Base-by-base conservation (phyloP, 2,329 filamentous ascomycete species). In the Sporothrix brasiliensis region DNA sequence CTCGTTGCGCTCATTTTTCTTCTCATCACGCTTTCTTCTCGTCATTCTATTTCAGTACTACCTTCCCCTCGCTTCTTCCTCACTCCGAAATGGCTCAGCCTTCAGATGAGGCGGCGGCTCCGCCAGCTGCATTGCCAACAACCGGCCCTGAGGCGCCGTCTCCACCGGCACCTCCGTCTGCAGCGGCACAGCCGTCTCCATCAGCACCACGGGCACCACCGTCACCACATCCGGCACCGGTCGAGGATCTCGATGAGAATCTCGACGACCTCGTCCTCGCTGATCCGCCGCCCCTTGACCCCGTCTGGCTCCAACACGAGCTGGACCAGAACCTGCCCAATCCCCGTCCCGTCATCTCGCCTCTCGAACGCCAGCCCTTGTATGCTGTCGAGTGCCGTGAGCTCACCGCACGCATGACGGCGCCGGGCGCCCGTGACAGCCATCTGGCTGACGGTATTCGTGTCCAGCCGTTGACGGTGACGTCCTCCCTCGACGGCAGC, bases 301-400 rank as follows among this genome's bases (percentile, higher is more conserved):
- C 78, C 21, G 78, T 75, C 56, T 85, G 83, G 82, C 70, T 82
- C 10, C 75, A 76, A 30, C 77, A 80, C 73, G 81, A 84, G 73
- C 71, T 77, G 39, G 74, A 77, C 14, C 72, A 74, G 16, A 75
- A 76, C 60, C 73, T 79, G 30, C 74, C 75, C 4, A 70, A 71
- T 5, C 56, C 70, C 27, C 76, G 77, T 47, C 75, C 75, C 6
- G 67, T 61, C 21, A 71, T 76, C 44, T 73, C 78, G 21, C 73
- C 75, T 5, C 61, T 79, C 27, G 77, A 78, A 39, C 78, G 79
- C 58, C 82, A 83, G 72, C 76, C 77, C 10, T 61, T 77, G 56
- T 85, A 84, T 74, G 81, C 79, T 2, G 73, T 77, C 47, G 77
- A 80, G 50, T 83, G 83, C 72, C 80, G 80, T 56, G 76, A 76